Evolutionary conservation across 345 rosid genomes (phyloP).

Genomic region (Viola odorata): DNA sequence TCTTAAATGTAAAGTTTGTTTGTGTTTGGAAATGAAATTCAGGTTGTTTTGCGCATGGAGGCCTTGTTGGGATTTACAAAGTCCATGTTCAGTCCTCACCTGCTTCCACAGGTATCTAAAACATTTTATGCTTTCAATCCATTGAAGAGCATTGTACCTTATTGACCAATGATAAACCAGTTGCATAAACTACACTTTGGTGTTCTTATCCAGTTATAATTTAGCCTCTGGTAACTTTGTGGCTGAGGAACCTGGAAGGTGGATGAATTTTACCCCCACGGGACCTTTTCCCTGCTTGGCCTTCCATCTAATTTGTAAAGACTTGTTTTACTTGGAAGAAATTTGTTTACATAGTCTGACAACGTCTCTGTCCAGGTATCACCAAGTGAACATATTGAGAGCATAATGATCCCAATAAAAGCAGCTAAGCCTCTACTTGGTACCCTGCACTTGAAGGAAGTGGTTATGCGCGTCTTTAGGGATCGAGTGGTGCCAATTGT

Average conservation of each 20-base stretch:
- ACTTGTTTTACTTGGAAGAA: background rate
- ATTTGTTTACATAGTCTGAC: background rate
- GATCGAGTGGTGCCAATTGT: constrained; percentile 57
- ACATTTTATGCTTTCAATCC: too few relatives aligned
- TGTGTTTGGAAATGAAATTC: constrained; percentile 15
- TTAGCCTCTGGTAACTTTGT: too few relatives aligned
- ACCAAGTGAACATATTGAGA: constrained; percentile 51
- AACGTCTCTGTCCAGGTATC: constrained; percentile 36
- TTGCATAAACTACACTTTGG: too few relatives aligned
- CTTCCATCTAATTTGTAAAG: too few relatives aligned
- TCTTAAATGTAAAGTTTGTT: too few relatives aligned
- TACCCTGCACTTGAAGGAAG: constrained; percentile 41
- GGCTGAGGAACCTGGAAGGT: too few relatives aligned
- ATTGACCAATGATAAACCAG: too few relatives aligned
- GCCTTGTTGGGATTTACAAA: constrained; percentile 45
- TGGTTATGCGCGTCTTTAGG: constrained; percentile 53
- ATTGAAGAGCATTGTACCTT: too few relatives aligned
- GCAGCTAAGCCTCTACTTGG: constrained; percentile 51
- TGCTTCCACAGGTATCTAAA: constrained; percentile 54
- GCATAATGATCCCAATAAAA: constrained; percentile 51
- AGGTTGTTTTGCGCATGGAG: constrained; percentile 67
- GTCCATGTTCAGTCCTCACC: constrained; percentile 49
- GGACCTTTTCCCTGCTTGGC: too few relatives aligned
- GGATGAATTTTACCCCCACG: too few relatives aligned
- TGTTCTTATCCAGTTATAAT: too few relatives aligned